Evolutionary conservation across 2,329 filamentous ascomycete genomes (phyloP).

Genomic region (Corynespora cassiicola): DNA sequence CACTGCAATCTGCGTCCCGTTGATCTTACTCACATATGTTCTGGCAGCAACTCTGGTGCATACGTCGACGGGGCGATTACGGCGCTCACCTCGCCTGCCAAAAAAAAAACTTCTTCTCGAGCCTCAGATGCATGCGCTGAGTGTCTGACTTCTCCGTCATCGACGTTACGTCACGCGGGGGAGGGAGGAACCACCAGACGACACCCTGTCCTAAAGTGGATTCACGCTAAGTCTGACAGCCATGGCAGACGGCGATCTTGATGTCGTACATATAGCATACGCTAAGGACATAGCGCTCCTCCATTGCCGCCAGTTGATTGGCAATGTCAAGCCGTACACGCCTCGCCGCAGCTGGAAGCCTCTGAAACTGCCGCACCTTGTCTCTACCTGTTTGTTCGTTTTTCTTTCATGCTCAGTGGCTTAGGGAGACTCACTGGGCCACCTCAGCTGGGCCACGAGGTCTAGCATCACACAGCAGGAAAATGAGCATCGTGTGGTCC

Average conservation of each 20-base stretch:
- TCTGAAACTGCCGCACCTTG: constrained; percentile 5
- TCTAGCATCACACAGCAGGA: no score
- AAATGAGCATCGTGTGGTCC: no score
- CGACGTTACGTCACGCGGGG: constrained; percentile 11
- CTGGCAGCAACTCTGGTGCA: no score
- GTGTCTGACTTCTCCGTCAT: not conserved
- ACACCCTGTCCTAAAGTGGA: no score
- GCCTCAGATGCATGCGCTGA: constrained; percentile 1
- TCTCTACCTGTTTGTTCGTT: not conserved
- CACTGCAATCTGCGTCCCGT: constrained; percentile 10
- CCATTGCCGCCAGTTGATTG: constrained; percentile 16
- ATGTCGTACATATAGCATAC: constrained; percentile 32
- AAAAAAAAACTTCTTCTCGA: constrained; percentile 2
- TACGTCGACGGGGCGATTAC: no score
- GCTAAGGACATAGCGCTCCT: constrained; percentile 20
- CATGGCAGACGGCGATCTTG: constrained; percentile 21
- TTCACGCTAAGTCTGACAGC: constrained; percentile 12
- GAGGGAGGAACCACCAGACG: no score
- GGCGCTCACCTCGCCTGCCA: no score
- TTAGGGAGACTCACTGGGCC: not conserved
- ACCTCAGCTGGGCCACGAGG: no score
- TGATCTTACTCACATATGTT: constrained; percentile 7
- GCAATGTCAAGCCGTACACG: constrained; percentile 15
- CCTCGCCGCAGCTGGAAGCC: no score
- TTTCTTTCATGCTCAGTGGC: not conserved